phyloP scores from a whole-genome alignment of 2,329 filamentous ascomycete genomes.

The Pseudocercospora pini-densiflorae region DNA sequence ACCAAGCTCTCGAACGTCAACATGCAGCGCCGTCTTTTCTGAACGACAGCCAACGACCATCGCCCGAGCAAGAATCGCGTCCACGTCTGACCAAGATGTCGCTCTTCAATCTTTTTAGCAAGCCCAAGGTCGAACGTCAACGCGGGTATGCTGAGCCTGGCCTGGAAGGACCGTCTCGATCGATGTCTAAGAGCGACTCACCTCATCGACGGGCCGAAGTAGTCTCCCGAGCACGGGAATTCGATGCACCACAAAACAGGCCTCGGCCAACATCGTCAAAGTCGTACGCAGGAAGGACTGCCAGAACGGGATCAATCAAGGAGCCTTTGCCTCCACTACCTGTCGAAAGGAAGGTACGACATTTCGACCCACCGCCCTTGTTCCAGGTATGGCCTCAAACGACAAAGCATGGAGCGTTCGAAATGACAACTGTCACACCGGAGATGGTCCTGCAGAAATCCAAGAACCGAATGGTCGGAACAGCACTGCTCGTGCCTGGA shows the following conservation, averaged over 20 bases:
- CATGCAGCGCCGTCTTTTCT: slow-evolving; percentile 29
- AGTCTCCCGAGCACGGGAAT: slow-evolving; percentile 14
- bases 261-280: slow-evolving; percentile 23
- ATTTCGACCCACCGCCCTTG: slow-evolving; percentile 66
- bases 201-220: slow-evolving; percentile 16
- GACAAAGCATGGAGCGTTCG: slow-evolving; percentile 73
- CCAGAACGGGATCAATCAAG: slow-evolving; percentile 9
- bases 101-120: slow-evolving; percentile 55
- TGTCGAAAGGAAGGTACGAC: slow-evolving; percentile 16
- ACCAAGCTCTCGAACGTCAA: slow-evolving; percentile 24
- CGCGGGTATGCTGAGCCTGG: slow-evolving; percentile 52
- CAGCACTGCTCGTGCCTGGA: slow-evolving; percentile 16
- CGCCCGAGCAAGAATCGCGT: slow-evolving; percentile 24
- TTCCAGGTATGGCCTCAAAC: slow-evolving; percentile 89
- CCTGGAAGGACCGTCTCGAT: slow-evolving; percentile 31
- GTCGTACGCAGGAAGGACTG: slow-evolving; percentile 15
- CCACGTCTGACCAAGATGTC: slow-evolving; percentile 47
- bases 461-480: slow-evolving; percentile 20
- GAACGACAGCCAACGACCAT: slow-evolving; percentile 6
- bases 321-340: slow-evolving; percentile 19
- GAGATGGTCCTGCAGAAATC: slow-evolving; percentile 54
- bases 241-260: slow-evolving; percentile 8
- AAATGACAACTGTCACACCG: slow-evolving; percentile 68
- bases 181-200: slow-evolving; percentile 18
- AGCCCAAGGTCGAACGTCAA: slow-evolving; percentile 54